phyloP scores from a whole-genome alignment of 1,284 basidiomycete genomes.

The Rhodotorula mucilaginosa region DNA sequence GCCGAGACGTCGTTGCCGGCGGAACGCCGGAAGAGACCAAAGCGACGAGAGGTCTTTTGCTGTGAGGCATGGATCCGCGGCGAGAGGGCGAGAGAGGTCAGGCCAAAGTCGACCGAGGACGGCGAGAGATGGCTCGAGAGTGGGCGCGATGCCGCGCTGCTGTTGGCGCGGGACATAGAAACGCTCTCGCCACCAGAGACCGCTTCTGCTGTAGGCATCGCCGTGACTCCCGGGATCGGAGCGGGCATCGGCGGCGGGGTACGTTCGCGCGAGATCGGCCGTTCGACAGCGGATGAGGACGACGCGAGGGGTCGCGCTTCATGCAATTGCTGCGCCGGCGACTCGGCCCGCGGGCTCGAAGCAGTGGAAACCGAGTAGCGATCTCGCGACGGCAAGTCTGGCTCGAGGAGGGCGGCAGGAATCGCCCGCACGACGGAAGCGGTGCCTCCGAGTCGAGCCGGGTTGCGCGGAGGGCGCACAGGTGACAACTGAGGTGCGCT shows the following conservation, averaged over 20 bases:
- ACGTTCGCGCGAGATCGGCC: background rate
- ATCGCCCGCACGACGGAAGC: background rate
- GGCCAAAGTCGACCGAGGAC: background rate
- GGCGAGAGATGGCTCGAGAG: conserved; percentile 16
- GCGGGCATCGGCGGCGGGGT: background rate
- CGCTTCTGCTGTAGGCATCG: background rate
- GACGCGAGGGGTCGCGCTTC: conserved; percentile 1
- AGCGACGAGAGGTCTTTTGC: conserved; percentile 24
- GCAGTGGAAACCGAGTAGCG: background rate
- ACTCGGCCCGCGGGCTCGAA: background rate
- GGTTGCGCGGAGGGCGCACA: conserved; percentile 18
- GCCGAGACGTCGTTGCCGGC: background rate
- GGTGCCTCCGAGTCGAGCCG: background rate
- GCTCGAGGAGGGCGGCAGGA: background rate
- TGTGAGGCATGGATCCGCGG: conserved; percentile 18
- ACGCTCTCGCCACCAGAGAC: background rate
- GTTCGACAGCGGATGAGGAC: conserved; percentile 9
- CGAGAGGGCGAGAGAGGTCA: conserved; percentile 22
- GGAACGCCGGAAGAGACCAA: conserved; percentile 25
- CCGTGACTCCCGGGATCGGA: background rate
- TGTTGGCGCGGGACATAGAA: background rate
- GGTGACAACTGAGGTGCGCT: conserved; percentile 33
- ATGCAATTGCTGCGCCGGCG: background rate
- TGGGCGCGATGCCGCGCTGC: background rate
- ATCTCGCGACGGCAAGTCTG: background rate